Base-by-base conservation (phyloP, 1,284 basidiomycete species). In the Coniferiporia sulphurascens region DNA sequence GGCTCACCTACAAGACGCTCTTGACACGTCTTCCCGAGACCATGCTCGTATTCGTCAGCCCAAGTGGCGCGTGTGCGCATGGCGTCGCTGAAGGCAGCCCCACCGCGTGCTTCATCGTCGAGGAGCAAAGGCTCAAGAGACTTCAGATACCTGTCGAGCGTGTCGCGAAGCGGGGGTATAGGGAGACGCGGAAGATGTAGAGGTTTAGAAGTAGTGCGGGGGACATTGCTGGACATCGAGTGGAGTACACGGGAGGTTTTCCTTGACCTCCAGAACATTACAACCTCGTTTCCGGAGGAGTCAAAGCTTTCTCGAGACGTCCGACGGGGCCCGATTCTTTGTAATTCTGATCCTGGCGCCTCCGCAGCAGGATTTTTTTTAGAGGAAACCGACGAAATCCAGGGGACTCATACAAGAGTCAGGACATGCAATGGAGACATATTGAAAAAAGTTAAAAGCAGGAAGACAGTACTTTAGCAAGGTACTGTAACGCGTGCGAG, bases 41-140 rank as follows among this genome's bases (percentile, higher is more conserved):
- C 90, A 10, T 73, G 71, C 64, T 84, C 82, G 68, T 95, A 95
- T 64, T 93, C 86, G 52, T 84, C 74, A 2, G 84, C 86, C 81
- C 83, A 87, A 55, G 83, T 76, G 55, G 75, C 74, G 34, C 91
- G 82, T 64, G 85, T 77, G 49, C 80, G 76, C 55, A 87, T 76
- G 60, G 88, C 85, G 9, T 78, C 72, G 17, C 79, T 69, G 63
- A 85, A 86, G 2, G 81, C 73, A 1, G 76, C 68, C 0, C 82
- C 80, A 7, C 82, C 84, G 44, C 78, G 78, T 56, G 76, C 74
- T 63, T 90, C 91, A 65, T 88, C 87, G 67, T 94, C 86, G 58
- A 85, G 80, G 15, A 95, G 73, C 57, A 98, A 77, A 0, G 96
- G 95, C 61, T 87, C 80, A 2, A 98, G 73, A 19, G 90, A 91